Percentiles rank a stretch among this genome's conserved stretches.
Conservation (phyloP, 352 stramenopile species). For the Phytophthora litchii region DNA sequence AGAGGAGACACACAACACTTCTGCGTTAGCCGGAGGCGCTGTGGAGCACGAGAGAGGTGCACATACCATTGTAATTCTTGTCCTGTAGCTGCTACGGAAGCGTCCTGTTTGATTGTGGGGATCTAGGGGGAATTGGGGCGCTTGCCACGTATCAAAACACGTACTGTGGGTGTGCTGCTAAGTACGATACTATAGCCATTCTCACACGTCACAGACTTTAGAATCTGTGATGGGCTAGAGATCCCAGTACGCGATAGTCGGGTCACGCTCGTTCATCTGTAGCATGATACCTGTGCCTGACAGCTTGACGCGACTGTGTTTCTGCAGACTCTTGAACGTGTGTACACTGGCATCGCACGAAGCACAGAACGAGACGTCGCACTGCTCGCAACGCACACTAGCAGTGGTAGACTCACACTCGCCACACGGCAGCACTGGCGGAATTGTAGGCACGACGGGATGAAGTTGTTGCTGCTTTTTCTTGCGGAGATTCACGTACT, state of each 20-base stretch:
- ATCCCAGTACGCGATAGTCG: slow-evolving; percentile 24
- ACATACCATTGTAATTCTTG: slow-evolving; percentile 24
- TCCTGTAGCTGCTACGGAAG: slow-evolving; percentile 8
- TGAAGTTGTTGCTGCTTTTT: slow-evolving; percentile 14
- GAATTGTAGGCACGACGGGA: slow-evolving; percentile 8
- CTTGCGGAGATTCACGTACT: slow-evolving; percentile 19
- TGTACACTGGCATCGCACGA: slow-evolving; percentile 70
- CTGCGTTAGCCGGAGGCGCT: too few relatives aligned
- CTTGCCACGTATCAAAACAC: slow-evolving; percentile 37
- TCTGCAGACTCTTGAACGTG: slow-evolving; percentile 73
- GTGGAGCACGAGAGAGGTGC: too few relatives aligned
- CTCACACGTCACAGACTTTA: too few relatives aligned
- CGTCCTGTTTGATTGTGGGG: slow-evolving; percentile 33
- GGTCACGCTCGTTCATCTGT: slow-evolving; percentile 16
- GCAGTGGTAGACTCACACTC: slow-evolving; percentile 56
- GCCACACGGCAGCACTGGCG: slow-evolving; percentile 37
- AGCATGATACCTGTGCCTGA: neutral
- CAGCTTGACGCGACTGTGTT: slow-evolving; percentile 42
- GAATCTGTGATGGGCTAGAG: slow-evolving; percentile 15
- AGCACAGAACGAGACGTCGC: slow-evolving; percentile 56
- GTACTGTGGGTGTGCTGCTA: slow-evolving; percentile 1
- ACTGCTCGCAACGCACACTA: slow-evolving; percentile 59
- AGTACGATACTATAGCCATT: slow-evolving; percentile 34
- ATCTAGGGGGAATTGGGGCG: slow-evolving; percentile 23
- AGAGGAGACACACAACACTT: neutral